Evolutionary conservation across 83 land plant genomes (phyloP).

Genomic region (Thuja plicata): DNA sequence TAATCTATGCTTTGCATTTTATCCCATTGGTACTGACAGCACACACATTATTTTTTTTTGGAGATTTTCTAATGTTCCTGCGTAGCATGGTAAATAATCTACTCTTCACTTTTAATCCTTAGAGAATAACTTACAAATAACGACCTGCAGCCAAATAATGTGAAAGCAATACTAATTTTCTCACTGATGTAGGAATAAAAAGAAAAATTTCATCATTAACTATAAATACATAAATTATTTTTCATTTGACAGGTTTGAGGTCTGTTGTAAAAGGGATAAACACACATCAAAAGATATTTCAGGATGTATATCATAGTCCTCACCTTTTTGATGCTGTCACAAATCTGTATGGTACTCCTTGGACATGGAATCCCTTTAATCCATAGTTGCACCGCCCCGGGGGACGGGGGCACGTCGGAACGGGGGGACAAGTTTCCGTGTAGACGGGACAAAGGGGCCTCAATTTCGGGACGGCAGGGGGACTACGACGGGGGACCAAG

Average conservation of each 20-base stretch:
- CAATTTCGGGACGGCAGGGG: too few relatives aligned
- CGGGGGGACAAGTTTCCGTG: too few relatives aligned
- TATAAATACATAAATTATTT: neutral
- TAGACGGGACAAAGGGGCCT: too few relatives aligned
- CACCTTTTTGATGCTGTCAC: too few relatives aligned
- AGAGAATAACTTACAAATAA: neutral
- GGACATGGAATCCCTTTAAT: too few relatives aligned
- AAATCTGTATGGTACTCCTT: too few relatives aligned
- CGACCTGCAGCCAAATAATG: neutral
- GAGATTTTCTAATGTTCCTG: neutral
- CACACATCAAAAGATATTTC: neutral
- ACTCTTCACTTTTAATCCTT: neutral
- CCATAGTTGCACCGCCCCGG: too few relatives aligned
- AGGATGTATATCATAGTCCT: too few relatives aligned
- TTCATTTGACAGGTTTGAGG: neutral
- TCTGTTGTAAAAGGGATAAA: too few relatives aligned
- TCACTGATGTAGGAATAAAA: neutral
- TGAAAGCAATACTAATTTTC: neutral
- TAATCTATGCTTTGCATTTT: neutral
- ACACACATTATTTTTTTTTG: neutral
- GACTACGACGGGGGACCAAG: too few relatives aligned
- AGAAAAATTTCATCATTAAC: too few relatives aligned
- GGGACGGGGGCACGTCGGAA: too few relatives aligned
- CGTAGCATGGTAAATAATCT: neutral
- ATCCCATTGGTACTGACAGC: neutral